Conservation (phyloP, 1,284 basidiomycete species). For the Phellopilus nigrolimitatus region DNA sequence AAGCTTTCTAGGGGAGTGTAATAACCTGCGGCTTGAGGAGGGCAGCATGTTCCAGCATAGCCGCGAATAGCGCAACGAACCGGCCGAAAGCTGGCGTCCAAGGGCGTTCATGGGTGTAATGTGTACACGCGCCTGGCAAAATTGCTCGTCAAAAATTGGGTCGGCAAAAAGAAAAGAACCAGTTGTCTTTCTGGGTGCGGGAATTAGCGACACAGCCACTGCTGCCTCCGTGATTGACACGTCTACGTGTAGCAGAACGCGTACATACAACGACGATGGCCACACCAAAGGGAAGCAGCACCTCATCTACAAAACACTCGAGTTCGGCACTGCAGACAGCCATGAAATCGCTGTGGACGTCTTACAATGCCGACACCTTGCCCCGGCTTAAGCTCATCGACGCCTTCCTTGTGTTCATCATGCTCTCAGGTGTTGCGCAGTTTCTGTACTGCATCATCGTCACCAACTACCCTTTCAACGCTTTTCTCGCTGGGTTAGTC, state of each 20-base stretch:
- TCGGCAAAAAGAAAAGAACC: background rate
- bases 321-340: constrained; percentile 34
- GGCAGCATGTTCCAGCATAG: background rate
- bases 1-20: constrained; percentile 55
- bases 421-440: constrained; percentile 86
- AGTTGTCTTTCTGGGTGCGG: constrained; percentile 1
- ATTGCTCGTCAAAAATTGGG: background rate
- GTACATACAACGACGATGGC: constrained; percentile 24
- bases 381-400: constrained; percentile 91
- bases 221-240: constrained; percentile 14
- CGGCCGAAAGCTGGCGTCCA: constrained; percentile 25
- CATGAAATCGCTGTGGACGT: constrained; percentile 63
- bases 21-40: constrained; percentile 29
- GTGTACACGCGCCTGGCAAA: background rate
- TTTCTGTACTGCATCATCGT: constrained; percentile 90
- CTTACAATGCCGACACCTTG: constrained; percentile 76
- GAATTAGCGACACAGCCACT: constrained; percentile 17
- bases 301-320: constrained; percentile 32
- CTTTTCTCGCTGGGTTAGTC: constrained; percentile 90
- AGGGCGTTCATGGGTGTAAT: constrained; percentile 26
- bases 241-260: background rate
- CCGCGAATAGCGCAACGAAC: constrained; percentile 17
- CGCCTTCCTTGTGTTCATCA: constrained; percentile 87
- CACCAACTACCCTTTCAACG: constrained; percentile 95
- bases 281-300: constrained; percentile 29